Evolutionary conservation across 805 yeast species (phyloP).

Genomic region (Suhomyces vadensis): DNA sequence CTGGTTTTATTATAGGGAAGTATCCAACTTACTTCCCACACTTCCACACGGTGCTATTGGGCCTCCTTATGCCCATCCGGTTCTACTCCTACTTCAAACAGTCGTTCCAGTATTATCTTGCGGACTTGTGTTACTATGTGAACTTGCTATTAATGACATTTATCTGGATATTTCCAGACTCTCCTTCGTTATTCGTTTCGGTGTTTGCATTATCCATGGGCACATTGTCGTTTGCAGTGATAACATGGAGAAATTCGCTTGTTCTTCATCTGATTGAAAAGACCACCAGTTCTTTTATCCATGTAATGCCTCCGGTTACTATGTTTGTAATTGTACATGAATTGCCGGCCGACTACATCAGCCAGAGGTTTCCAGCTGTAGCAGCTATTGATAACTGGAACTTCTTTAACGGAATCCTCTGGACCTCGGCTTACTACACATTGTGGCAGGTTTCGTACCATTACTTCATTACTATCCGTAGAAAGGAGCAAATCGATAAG

Average conservation of each 20-base stretch:
- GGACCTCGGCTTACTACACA: slow-evolving; percentile 81
- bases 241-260: slow-evolving; percentile 92
- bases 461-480: slow-evolving; percentile 82
- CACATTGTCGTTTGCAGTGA: slow-evolving; percentile 87
- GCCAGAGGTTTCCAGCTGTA: slow-evolving; percentile 79
- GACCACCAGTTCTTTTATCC: slow-evolving; percentile 88
- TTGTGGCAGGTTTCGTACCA: slow-evolving; percentile 91
- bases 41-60: slow-evolving; percentile 63
- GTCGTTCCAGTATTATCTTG: slow-evolving; percentile 82
- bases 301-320: slow-evolving; percentile 84
- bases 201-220: slow-evolving; percentile 89
- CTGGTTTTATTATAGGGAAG: slow-evolving; percentile 77
- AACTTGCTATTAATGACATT: slow-evolving; percentile 67
- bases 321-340: slow-evolving; percentile 86
- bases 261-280: slow-evolving; percentile 91
- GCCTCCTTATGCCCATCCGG: slow-evolving; percentile 77
- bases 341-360: slow-evolving; percentile 51
- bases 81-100: slow-evolving; percentile 77
- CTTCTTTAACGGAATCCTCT: slow-evolving; percentile 63
- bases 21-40: slow-evolving; percentile 77
- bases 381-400: slow-evolving; percentile 65
- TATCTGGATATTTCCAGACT: slow-evolving; percentile 81
- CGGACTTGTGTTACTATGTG: slow-evolving; percentile 91
- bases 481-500: slow-evolving; percentile 75
- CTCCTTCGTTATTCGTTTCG: slow-evolving; percentile 70